These are phyloP conservation scores for Coemansia pectinata DNA, from an alignment of 192 early-diverging fungal genomes.

Conservation along the genomic window DNA sequence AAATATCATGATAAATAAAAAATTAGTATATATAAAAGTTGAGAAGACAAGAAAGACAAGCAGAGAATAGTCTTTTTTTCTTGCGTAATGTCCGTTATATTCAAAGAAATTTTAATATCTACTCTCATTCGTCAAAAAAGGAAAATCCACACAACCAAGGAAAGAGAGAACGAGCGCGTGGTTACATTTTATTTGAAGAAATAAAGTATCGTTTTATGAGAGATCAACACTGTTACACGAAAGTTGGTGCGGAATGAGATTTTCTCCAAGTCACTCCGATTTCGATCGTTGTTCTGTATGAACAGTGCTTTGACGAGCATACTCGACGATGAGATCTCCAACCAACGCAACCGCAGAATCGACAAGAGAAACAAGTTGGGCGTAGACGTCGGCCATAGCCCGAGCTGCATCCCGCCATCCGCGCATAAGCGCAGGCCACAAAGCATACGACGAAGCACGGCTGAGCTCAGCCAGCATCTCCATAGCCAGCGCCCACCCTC, in stretches of 20 bases:
- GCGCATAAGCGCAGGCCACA: constrained; percentile 23
- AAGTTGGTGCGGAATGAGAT: too few species aligned
- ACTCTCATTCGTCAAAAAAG: neutral
- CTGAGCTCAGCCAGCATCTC: neutral
- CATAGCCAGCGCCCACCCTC: neutral
- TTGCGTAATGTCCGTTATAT: too few species aligned
- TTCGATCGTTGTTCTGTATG: constrained; percentile 6
- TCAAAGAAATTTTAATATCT: neutral
- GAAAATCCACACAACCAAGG: neutral
- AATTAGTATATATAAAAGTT: neutral
- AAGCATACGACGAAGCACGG: neutral
- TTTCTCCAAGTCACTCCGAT: neutral
- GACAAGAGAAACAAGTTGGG: constrained; percentile 21
- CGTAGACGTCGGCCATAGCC: constrained; percentile 36
- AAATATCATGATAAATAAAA: constrained; percentile 16
- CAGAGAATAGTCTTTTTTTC: neutral
- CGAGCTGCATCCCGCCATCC: constrained; percentile 18
- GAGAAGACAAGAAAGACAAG: neutral
- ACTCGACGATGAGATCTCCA: constrained; percentile 36
- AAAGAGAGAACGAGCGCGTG: neutral
- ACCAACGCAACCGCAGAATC: constrained; percentile 23
- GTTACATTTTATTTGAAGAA: neutral
- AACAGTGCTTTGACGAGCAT: constrained; percentile 30
- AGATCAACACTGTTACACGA: neutral
- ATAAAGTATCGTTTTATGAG: neutral